Evolutionary conservation across 768 basidiomycete genomes (phyloP).

Genomic region (Lentinus tigrinus): DNA sequence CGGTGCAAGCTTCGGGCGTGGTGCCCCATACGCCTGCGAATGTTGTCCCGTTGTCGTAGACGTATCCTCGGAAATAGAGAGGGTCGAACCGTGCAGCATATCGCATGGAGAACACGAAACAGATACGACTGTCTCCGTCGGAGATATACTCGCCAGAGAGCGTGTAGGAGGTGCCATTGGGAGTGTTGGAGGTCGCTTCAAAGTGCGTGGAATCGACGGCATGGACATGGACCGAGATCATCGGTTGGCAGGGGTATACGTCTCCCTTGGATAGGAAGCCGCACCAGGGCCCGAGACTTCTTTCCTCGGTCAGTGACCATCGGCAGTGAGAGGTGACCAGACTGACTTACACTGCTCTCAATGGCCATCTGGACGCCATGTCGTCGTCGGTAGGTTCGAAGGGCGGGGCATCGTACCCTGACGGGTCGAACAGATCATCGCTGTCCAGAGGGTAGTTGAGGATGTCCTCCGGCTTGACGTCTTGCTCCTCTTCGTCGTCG

Average conservation of each 20-base stretch:
- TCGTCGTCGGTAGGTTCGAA: background rate
- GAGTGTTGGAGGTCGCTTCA: conserved; percentile 5
- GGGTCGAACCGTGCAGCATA: conserved; percentile 4
- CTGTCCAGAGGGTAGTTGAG: background rate
- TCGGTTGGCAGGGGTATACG: conserved; percentile 12
- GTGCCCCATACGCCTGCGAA: background rate
- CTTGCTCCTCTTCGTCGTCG: background rate
- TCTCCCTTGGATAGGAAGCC: conserved; percentile 14
- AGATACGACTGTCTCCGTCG: conserved; percentile 8
- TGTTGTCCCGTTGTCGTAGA: conserved; percentile 9
- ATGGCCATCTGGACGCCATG: background rate
- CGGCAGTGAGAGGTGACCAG: background rate
- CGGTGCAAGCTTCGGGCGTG: background rate
- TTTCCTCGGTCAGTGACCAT: background rate
- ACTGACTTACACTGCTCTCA: conserved; percentile 11
- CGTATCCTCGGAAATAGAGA: conserved; percentile 9
- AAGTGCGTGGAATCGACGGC: conserved; percentile 10
- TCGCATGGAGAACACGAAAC: conserved; percentile 16
- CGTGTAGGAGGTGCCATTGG: conserved; percentile 10
- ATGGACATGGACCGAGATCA: conserved; percentile 11
- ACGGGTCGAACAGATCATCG: background rate
- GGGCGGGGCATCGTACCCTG: background rate
- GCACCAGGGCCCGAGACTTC: conserved; percentile 14
- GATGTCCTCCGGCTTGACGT: background rate
- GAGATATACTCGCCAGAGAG: conserved; percentile 16